Conservation (phyloP, 129 eudicot species). For the Chrysanthemum makinoi region DNA sequence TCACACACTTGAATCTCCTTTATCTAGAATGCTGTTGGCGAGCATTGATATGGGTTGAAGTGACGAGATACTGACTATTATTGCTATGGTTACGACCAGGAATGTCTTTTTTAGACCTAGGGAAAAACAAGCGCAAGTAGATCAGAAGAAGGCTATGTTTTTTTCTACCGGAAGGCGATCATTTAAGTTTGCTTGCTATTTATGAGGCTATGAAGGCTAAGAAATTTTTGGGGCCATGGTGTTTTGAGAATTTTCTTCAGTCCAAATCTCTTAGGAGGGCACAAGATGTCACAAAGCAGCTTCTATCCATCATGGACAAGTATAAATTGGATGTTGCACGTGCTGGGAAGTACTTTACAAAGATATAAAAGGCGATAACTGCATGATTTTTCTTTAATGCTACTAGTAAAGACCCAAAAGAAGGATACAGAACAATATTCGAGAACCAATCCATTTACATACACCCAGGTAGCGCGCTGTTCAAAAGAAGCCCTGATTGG, state of each 20-base stretch:
- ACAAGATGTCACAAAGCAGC: constrained; percentile 67
- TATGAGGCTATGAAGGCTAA: constrained; percentile 94
- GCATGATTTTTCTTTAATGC: constrained; percentile 48
- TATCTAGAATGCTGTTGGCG: too few species aligned
- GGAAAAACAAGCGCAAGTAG: too few species aligned
- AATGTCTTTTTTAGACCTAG: too few species aligned
- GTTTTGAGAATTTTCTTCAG: constrained; percentile 80
- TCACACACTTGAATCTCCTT: too few species aligned
- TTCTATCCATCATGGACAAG: too few species aligned
- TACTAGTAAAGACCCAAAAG: constrained; percentile 37
- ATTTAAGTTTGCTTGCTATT: constrained; percentile 41
- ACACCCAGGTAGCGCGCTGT: constrained; percentile 45
- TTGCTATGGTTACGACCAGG: too few species aligned
- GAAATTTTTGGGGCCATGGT: constrained; percentile 86
- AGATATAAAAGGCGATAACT: constrained; percentile 44
- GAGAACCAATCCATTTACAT: constrained; percentile 38
- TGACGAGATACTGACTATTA: too few species aligned
- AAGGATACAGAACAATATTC: constrained; percentile 39
- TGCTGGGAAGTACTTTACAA: constrained; percentile 39
- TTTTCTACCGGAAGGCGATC: too few species aligned
- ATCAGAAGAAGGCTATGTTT: too few species aligned
- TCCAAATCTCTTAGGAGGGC: constrained; percentile 76
- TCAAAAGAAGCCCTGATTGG: constrained; percentile 32
- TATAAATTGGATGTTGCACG: constrained; percentile 35
- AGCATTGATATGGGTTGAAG: too few species aligned